phyloP scores from a whole-genome alignment of 441 rosid genomes.

The Erysimum cheiri region DNA sequence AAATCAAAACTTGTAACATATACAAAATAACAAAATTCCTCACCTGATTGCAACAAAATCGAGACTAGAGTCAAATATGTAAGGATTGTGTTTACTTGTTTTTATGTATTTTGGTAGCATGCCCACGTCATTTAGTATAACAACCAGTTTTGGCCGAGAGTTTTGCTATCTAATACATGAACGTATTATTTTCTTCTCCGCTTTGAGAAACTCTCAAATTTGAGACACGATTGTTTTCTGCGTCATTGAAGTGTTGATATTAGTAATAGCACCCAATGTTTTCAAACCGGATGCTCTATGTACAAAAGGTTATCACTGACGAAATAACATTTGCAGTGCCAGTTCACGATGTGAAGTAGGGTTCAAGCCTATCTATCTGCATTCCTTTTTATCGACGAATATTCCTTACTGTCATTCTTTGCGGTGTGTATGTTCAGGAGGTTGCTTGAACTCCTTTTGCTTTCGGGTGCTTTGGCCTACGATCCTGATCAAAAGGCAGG shows the following conservation, averaged over 20 bases:
- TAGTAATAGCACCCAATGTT: background rate
- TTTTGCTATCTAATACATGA: background rate
- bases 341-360: conserved; percentile 75
- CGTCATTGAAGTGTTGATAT: background rate
- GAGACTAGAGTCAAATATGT: background rate
- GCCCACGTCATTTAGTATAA: background rate
- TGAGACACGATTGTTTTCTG: background rate
- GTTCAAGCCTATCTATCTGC: conserved; percentile 28
- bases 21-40: too few species aligned
- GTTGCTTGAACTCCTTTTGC: conserved; percentile 78
- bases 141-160: background rate
- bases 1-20: too few species aligned
- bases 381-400: conserved; percentile 7
- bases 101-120: background rate
- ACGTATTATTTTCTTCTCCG: background rate
- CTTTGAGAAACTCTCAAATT: background rate
- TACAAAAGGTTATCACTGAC: conserved; percentile 22
- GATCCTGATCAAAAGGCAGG: conserved; percentile 67
- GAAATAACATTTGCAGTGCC: conserved; percentile 46
- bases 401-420: conserved; percentile 23
- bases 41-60: too few species aligned
- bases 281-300: conserved; percentile 25
- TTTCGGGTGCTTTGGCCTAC: conserved; percentile 69
- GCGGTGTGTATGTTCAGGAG: conserved; percentile 56
- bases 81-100: background rate